A percentile compares a stretch with the other conserved stretches of the same genome.
Evolutionary conservation across 2,329 filamentous ascomycete genomes (phyloP).

Genomic region (Exophiala dermatitidis): DNA sequence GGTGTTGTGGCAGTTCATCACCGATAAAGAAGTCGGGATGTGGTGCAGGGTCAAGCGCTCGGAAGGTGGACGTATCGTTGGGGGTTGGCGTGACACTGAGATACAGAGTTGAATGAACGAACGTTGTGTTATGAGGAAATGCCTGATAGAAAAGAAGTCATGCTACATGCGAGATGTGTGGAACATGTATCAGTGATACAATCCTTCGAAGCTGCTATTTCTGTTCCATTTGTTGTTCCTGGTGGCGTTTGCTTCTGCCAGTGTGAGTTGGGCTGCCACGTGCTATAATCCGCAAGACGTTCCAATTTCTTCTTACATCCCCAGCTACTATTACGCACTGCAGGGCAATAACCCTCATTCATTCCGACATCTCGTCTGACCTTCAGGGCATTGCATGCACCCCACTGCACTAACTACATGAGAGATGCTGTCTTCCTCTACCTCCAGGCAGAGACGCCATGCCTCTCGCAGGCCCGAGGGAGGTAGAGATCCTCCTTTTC

Average conservation of each 20-base stretch:
- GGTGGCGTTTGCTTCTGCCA: not conserved
- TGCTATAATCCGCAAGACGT: not conserved
- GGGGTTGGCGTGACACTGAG: conserved; percentile 61
- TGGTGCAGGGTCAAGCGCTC: conserved; percentile 90
- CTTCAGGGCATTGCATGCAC: too few relatives aligned
- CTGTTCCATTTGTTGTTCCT: not conserved
- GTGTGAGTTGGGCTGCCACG: conserved; percentile 1
- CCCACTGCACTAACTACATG: not conserved
- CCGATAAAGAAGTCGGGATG: conserved; percentile 80
- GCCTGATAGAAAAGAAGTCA: conserved; percentile 9
- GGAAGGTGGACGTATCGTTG: conserved; percentile 61
- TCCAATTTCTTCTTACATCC: not conserved
- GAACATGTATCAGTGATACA: not conserved
- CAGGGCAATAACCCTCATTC: too few relatives aligned
- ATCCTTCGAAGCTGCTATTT: not conserved
- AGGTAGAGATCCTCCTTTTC: not conserved
- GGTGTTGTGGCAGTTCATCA: conserved; percentile 92
- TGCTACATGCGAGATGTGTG: not conserved
- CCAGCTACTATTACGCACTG: not conserved
- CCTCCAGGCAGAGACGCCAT: not conserved
- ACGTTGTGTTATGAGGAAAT: not conserved
- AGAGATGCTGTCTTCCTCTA: not conserved
- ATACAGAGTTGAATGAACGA: conserved; percentile 51
- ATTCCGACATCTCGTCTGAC: too few relatives aligned
- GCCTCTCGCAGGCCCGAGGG: not conserved